phyloP scores from a whole-genome alignment of 2,329 filamentous ascomycete species.

The Sporothrix mexicana region DNA sequence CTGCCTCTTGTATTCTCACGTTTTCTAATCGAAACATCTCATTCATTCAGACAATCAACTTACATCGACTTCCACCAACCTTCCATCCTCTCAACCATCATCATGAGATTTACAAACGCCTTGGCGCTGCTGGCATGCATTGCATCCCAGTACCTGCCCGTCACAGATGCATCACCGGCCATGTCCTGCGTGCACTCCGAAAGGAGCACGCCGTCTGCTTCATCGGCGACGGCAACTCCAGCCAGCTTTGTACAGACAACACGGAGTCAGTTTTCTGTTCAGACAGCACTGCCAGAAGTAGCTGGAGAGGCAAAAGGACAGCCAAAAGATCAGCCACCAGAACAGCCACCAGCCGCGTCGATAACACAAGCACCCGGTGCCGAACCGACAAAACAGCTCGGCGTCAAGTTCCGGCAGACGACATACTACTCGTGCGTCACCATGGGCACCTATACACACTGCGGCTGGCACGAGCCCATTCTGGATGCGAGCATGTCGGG shows the following conservation, averaged over 20 bases:
- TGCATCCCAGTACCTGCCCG: neutral
- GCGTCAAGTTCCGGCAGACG: constrained; percentile 45
- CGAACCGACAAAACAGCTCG: constrained; percentile 20
- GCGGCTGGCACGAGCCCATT: constrained; percentile 50
- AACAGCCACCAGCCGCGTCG: constrained; percentile 15
- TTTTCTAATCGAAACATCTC: neutral
- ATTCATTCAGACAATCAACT: no score
- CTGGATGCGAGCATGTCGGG: constrained; percentile 38
- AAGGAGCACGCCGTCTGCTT: neutral
- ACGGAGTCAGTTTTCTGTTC: neutral
- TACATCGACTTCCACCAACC: no score
- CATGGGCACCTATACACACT: constrained; percentile 44
- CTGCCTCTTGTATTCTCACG: no score
- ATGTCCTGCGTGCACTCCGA: constrained; percentile 20
- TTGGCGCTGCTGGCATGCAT: constrained; percentile 1
- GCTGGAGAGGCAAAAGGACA: no score
- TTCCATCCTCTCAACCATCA: neutral
- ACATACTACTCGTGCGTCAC: constrained; percentile 50
- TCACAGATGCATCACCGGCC: constrained; percentile 7
- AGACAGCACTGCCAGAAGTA: neutral
- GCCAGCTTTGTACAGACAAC: constrained; percentile 28
- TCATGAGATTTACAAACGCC: neutral
- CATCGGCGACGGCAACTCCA: constrained; percentile 30
- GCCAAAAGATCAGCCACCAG: no score
- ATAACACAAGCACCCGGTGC: constrained; percentile 32